Evolutionary conservation across 208 protist species (phyloP), one percentile per base, ranked within the genome.

Genomic region (Trypanosoma conorhini): DNA sequence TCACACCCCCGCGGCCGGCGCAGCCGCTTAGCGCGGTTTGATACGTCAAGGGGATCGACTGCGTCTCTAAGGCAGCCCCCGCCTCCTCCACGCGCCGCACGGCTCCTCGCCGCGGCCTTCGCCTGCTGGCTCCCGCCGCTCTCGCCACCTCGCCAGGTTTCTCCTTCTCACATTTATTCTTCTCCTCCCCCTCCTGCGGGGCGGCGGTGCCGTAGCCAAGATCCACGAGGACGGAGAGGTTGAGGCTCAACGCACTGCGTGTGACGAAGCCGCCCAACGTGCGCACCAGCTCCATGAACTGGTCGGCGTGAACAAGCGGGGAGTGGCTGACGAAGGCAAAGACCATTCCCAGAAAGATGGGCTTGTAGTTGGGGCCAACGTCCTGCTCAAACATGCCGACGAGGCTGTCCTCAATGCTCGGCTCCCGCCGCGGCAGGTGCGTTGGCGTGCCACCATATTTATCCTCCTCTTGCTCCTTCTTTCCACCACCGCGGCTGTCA

Each of bases 231-330:
- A 81, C 62, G 24, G 85, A 80, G 0, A 94, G 70, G 56, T 82
- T 74, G 12, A 64, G 57, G 50, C 81, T 80, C 35, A 57, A 61
- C 15, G 78, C 44, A 56, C 69, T 82, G 50, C 85, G 77, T 40
- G 83, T 84, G 15, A 91, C 77, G 51, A 80, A 81, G 5, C 86
- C 89, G 31, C 89, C 89, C 22, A 94, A 78, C 21, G 84, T 42
- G 24, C 85, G 86, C 19, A 94, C 58, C 1, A 94, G 69, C 67
- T 84, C 77, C 46, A 73, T 76, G 31, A 82, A 86, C 59, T 85
- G 79, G 69, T 78, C 70, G 76, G 65, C 31, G 76, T 62, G 46
- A 5, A 17, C 22, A 81, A 58, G 21, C 12, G 28, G 38, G 0
- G 79, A 3, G 71, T 78, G n/a, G 72, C 60, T 51, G 12, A 72